These are phyloP conservation scores for Bimuria novae-zelandiae DNA, from an alignment of 2,329 filamentous ascomycete species.

Conservation along the genomic window DNA sequence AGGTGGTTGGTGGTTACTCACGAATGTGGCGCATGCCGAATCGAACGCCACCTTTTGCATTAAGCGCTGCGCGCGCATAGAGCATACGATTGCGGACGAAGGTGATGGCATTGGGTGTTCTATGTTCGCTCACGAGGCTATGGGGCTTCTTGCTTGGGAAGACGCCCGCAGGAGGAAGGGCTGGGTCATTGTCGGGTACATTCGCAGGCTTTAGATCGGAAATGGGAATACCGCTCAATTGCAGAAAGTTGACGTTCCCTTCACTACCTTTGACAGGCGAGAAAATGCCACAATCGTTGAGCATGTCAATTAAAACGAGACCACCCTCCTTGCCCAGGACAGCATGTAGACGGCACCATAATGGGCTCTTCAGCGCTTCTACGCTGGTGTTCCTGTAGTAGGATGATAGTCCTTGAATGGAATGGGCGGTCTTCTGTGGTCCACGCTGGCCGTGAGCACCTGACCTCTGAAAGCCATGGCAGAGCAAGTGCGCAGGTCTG, in stretches of 20 bases:
- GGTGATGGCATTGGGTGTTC: conserved; percentile 62
- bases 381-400: conserved; percentile 73
- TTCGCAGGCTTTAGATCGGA: conserved; percentile 48
- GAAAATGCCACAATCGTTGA: conserved; percentile 81
- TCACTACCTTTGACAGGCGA: conserved; percentile 61
- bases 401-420: conserved; percentile 69
- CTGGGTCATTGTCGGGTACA: conserved; percentile 7
- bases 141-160: conserved; percentile 3
- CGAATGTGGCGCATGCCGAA: conserved; percentile 82
- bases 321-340: conserved; percentile 78
- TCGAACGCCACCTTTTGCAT: conserved; percentile 67
- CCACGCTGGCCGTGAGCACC: conserved; percentile 32
- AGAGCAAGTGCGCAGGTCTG: conserved; percentile 75
- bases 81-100: conserved; percentile 85
- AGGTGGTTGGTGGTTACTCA: conserved; percentile 54
- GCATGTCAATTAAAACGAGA: conserved; percentile 73
- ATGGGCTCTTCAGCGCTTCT: conserved; percentile 65
- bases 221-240: conserved; percentile 73
- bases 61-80: conserved; percentile 76
- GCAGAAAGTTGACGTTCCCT: conserved; percentile 74
- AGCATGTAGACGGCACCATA: conserved; percentile 77
- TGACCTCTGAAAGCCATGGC: conserved; percentile 74
- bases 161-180: neutral
- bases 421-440: conserved; percentile 44
- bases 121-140: conserved; percentile 15